Percentiles rank a stretch among this genome's conserved stretches.
phyloP scores from a whole-genome alignment of 1,284 basidiomycete genomes.

The Mrakiaceae sp. region DNA sequence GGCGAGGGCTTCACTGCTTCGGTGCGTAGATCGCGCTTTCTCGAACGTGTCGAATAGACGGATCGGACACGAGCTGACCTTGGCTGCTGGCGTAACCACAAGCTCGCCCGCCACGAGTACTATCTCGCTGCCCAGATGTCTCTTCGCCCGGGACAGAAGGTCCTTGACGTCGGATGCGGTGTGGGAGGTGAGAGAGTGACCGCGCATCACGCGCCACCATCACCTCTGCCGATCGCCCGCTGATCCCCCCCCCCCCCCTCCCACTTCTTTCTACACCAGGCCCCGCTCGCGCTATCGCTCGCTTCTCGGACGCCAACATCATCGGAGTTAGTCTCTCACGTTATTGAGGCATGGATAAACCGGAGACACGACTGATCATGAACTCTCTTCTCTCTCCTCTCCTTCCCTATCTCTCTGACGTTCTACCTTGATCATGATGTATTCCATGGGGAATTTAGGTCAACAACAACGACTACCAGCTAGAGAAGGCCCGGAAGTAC shows the following conservation, averaged over 20 bases:
- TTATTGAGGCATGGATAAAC: no score
- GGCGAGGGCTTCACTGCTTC: conserved; percentile 76
- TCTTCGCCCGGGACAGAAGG: conserved; percentile 78
- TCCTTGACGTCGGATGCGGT: conserved; percentile 96
- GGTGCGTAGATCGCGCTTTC: conserved; percentile 27
- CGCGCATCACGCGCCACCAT: conserved; percentile 79
- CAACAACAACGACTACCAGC: conserved; percentile 92
- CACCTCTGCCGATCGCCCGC: conserved; percentile 30
- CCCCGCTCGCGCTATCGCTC: conserved; percentile 47
- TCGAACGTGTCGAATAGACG: not conserved
- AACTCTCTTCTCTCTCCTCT: not conserved
- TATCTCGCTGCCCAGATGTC: conserved; percentile 81
- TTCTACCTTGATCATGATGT: not conserved
- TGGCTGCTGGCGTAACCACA: not conserved
- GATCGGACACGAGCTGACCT: not conserved
- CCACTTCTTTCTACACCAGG: no score
- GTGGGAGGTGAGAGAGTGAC: conserved; percentile 95
- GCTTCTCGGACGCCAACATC: conserved; percentile 77
- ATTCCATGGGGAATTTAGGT: conserved; percentile 29
- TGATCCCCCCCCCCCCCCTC: no score
- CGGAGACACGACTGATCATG: not conserved
- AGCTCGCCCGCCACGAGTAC: conserved; percentile 93
- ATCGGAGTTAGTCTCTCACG: conserved; percentile 42
- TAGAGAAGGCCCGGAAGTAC: conserved; percentile 73
- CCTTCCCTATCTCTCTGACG: not conserved